A percentile compares a stretch with the other conserved stretches of the same genome.
These are phyloP conservation scores for Paraurostyla sp. DNA, from an alignment of 73 alveolate genomes.

Conservation along the genomic window DNA sequence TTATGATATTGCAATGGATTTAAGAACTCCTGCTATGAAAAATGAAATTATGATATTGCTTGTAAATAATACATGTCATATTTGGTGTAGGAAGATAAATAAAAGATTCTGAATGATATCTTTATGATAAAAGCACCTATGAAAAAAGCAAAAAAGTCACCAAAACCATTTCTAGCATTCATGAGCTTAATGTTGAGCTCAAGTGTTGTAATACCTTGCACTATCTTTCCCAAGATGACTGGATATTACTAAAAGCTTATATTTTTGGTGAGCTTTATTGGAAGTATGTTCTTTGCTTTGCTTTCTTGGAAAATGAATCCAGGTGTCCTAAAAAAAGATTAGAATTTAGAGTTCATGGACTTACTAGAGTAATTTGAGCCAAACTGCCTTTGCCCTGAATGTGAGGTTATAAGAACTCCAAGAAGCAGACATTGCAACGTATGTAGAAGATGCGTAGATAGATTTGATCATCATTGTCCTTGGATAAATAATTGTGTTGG, in stretches of 20 bases:
- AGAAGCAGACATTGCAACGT: conserved; percentile 85
- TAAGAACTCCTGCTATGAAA: conserved; percentile 36
- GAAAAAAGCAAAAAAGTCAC: background rate
- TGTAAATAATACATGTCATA: background rate
- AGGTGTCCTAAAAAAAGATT: background rate
- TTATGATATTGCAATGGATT: conserved; percentile 37
- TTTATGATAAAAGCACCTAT: conserved; percentile 13
- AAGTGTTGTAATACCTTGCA: background rate
- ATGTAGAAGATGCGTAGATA: conserved; percentile 82
- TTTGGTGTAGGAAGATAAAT: background rate
- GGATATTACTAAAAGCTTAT: background rate
- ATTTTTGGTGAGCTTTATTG: background rate
- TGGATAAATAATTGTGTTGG: conserved; percentile 85
- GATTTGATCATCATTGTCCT: conserved; percentile 82
- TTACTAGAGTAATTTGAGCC: conserved; percentile 63
- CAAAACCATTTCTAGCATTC: background rate
- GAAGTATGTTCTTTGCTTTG: background rate
- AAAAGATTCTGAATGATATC: background rate
- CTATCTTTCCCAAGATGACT: background rate
- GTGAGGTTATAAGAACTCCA: conserved; percentile 76
- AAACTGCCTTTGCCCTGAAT: conserved; percentile 75
- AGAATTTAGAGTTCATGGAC: background rate
- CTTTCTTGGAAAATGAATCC: background rate
- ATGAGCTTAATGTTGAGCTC: background rate
- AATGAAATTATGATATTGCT: conserved; percentile 54